Evolutionary conservation across 139 green algal genomes (phyloP).

Genomic region (Closterium sp.): DNA sequence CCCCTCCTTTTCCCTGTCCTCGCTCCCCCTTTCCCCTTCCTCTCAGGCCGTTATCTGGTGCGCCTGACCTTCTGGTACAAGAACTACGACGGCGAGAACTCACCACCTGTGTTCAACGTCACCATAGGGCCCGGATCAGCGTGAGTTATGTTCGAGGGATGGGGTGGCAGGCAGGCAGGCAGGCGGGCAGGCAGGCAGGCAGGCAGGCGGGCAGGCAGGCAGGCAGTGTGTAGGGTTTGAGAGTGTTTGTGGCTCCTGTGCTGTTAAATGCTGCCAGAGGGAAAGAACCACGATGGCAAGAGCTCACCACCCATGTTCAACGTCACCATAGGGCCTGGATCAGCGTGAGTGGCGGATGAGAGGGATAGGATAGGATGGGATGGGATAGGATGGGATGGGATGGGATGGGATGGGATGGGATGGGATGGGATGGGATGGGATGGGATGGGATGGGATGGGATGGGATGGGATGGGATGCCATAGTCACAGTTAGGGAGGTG

Average conservation of each 20-base stretch:
- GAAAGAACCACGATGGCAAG: too few relatives aligned
- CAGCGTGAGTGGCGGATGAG: background rate
- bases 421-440: slow-evolving; percentile 7
- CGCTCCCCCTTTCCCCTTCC: too few relatives aligned
- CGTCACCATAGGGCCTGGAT: too few relatives aligned
- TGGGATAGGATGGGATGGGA: slow-evolving; percentile 18
- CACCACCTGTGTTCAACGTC: background rate
- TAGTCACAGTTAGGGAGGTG: background rate
- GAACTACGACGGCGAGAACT: background rate
- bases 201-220: too few relatives aligned
- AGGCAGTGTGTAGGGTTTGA: too few relatives aligned
- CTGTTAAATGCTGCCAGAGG: too few relatives aligned
- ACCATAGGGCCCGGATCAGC: background rate
- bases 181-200: too few relatives aligned
- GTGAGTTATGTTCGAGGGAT: too few relatives aligned
- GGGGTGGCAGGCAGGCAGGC: too few relatives aligned
- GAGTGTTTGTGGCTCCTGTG: too few relatives aligned
- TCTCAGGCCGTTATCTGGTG: background rate
- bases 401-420: slow-evolving; percentile 8
- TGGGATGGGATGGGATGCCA: slow-evolving; percentile 12
- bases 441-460: slow-evolving; percentile 15
- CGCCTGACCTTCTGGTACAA: background rate
- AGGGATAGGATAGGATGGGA: background rate
- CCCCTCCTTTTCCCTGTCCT: too few relatives aligned
- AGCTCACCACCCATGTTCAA: too few relatives aligned